These are phyloP conservation scores for Martiniozyma abietophila DNA, from an alignment of 805 yeast genomes.

Conservation along the genomic window DNA sequence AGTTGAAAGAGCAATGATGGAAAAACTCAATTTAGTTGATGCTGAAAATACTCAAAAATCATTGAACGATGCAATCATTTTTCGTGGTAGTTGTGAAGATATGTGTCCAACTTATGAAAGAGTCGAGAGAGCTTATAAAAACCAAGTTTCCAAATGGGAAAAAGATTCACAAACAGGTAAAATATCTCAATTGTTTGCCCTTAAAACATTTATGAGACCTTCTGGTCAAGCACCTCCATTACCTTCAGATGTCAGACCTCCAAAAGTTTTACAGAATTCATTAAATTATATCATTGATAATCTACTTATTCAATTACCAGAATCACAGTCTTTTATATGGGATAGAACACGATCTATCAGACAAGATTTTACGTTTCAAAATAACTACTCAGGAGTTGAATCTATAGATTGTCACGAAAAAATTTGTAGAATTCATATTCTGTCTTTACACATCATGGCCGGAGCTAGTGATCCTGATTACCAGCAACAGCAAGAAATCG, in stretches of 20 bases:
- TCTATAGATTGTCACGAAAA: conserved; percentile 88
- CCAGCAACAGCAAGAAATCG: conserved; percentile 91
- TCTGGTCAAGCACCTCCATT: conserved; percentile 98
- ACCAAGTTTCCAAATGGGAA: conserved; percentile 75
- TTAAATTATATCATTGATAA: conserved; percentile 62
- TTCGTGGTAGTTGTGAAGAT: conserved; percentile 80
- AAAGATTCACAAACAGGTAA: conserved; percentile 50
- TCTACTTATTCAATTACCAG: conserved; percentile 61
- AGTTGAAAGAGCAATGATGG: conserved; percentile 70
- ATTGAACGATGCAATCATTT: conserved; percentile 78
- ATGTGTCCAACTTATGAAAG: conserved; percentile 96
- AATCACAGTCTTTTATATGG: conserved; percentile 88
- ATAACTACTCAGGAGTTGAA: conserved; percentile 87
- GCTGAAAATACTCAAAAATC: conserved; percentile 74
- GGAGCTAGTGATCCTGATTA: conserved; percentile 54
- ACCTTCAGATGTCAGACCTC: conserved; percentile 97
- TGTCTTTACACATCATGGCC: conserved; percentile 81
- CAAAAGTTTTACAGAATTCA: conserved; percentile 57
- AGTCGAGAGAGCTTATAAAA: conserved; percentile 76
- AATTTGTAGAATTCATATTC: conserved; percentile 80
- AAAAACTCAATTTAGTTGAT: conserved; percentile 72
- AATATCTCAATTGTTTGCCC: conserved; percentile 53
- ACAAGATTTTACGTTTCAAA: conserved; percentile 95
- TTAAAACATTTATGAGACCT: conserved; percentile 91
- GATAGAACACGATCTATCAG: conserved; percentile 94